A percentile compares a stretch with the other conserved stretches of the same genome.
phyloP scores from a whole-genome alignment of 2,329 filamentous ascomycete genomes.

The Paecilomyces formosus region DNA sequence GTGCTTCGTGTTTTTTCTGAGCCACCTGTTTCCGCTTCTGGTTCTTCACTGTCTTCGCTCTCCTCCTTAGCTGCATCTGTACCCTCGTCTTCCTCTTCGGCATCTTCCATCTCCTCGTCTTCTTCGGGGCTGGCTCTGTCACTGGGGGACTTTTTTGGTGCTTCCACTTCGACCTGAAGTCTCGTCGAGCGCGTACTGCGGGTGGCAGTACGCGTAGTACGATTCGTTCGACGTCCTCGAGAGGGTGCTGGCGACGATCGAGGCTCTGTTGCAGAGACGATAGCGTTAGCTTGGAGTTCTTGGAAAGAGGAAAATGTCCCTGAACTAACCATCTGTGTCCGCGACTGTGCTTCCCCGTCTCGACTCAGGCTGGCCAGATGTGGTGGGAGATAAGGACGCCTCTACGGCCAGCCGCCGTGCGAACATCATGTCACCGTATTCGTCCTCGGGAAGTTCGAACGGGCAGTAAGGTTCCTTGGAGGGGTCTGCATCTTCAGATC shows the following conservation, averaged over 20 bases:
- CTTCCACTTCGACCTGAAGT: slow-evolving; percentile 32
- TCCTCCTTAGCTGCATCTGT: slow-evolving; percentile 28
- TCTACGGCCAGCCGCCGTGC: slow-evolving; percentile 37
- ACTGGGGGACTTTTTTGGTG: slow-evolving; percentile 16
- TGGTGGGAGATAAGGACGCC: slow-evolving; percentile 34
- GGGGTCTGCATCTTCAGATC: slow-evolving; percentile 51
- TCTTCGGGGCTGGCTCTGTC: slow-evolving; percentile 25
- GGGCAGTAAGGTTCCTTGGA: slow-evolving; percentile 47
- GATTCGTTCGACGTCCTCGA: slow-evolving; percentile 29
- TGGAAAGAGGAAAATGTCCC: background rate
- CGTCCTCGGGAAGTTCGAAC: slow-evolving; percentile 54
- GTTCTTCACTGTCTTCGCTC: slow-evolving; percentile 31
- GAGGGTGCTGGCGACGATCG: slow-evolving; percentile 37
- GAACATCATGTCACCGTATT: slow-evolving; percentile 43
- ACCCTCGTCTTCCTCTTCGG: slow-evolving; percentile 31
- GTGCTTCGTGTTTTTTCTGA: slow-evolving; percentile 28
- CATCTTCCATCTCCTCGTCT: slow-evolving; percentile 33
- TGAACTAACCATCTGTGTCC: slow-evolving; percentile 40
- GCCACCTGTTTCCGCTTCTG: slow-evolving; percentile 25
- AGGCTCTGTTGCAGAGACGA: slow-evolving; percentile 22
- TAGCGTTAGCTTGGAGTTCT: background rate
- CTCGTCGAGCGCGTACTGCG: slow-evolving; percentile 31
- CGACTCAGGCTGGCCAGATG: slow-evolving; percentile 27
- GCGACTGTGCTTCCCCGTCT: slow-evolving; percentile 38
- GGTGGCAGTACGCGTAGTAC: slow-evolving; percentile 22